A percentile compares a stretch with the other conserved stretches of the same genome.
These are phyloP conservation scores for Multifurca ochricompacta DNA, from an alignment of 768 basidiomycete genomes.

Conservation along the genomic window DNA sequence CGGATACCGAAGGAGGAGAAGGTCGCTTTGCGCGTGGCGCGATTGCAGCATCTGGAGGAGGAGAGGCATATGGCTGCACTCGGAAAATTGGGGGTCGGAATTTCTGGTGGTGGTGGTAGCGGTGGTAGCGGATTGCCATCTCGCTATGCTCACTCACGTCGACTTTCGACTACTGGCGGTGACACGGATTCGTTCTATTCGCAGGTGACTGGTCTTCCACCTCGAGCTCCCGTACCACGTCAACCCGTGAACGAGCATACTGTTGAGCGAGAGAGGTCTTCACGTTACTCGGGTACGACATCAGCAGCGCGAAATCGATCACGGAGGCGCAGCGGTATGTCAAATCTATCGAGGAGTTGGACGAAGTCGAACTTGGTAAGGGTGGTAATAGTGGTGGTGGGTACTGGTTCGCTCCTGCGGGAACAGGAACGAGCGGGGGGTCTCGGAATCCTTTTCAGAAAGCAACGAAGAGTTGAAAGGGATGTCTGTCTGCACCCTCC, in stretches of 20 bases:
- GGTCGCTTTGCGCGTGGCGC: constrained; percentile 29
- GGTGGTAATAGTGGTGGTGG: neutral
- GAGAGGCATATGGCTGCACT: constrained; percentile 38
- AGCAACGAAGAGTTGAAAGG: too few species aligned
- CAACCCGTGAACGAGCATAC: too few species aligned
- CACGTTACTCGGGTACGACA: too few species aligned
- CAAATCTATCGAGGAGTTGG: too few species aligned
- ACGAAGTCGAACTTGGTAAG: too few species aligned
- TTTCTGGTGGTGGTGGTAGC: constrained; percentile 37
- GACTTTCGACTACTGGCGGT: too few species aligned
- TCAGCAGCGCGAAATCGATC: too few species aligned
- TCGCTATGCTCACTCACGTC: constrained; percentile 6
- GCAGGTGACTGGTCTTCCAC: too few species aligned
- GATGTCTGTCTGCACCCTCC: neutral
- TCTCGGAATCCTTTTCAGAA: neutral
- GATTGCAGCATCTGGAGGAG: constrained; percentile 43
- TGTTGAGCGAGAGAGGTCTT: too few species aligned
- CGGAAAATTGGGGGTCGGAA: constrained; percentile 29
- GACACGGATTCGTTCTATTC: too few species aligned
- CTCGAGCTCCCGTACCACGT: too few species aligned
- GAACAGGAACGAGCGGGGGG: neutral
- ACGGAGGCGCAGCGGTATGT: too few species aligned
- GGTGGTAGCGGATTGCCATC: constrained; percentile 20
- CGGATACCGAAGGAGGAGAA: constrained; percentile 14
- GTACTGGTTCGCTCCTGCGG: neutral